Evolutionary conservation across 2,329 filamentous ascomycete genomes (phyloP).

Genomic region (Colletotrichum sp.): DNA sequence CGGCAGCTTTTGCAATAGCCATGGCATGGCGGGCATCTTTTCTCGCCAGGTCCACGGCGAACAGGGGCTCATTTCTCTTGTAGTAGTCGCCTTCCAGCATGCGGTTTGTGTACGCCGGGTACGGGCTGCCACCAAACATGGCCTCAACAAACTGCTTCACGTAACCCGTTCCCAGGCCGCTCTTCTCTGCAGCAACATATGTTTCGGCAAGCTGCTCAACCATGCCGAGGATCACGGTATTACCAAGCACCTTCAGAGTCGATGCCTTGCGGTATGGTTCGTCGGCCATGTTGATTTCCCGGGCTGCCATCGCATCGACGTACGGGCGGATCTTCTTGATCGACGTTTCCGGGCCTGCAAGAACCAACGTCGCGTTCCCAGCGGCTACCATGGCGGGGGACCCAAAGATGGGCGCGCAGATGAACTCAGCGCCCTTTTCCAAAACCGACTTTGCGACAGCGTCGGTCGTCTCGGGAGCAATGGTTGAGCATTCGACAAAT

Average conservation of each 20-base stretch:
- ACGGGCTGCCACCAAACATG: conserved; percentile 75
- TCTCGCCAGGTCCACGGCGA: conserved; percentile 79
- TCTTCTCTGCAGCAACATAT: conserved; percentile 80
- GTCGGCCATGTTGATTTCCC: conserved; percentile 73
- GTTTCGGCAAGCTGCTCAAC: conserved; percentile 81
- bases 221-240: conserved; percentile 86
- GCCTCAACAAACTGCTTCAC: conserved; percentile 74
- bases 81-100: conserved; percentile 81
- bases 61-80: conserved; percentile 78
- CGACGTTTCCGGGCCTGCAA: conserved; percentile 66
- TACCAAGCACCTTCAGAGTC: conserved; percentile 82
- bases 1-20: conserved; percentile 66
- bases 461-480: conserved; percentile 83
- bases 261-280: conserved; percentile 73
- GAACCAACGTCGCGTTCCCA: conserved; percentile 75
- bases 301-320: conserved; percentile 74
- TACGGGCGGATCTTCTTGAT: conserved; percentile 73
- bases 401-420: conserved; percentile 75
- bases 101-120: conserved; percentile 75
- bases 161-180: conserved; percentile 72
- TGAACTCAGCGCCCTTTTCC: conserved; percentile 71
- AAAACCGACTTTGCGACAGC: conserved; percentile 63
- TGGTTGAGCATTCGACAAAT: conserved; percentile 86
- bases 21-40: conserved; percentile 83
- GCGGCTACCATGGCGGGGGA: conserved; percentile 73